phyloP scores from a whole-genome alignment of 176 grass and related monocot species.

The sorghum (Sorghum bicolor) region Sorghum_bicolor_NCBIv3 NC_012873.2:1868001-1868500 shows the following conservation, averaged over 20 bases:
- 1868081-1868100: constrained; percentile 81
- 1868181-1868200: constrained; percentile 77
- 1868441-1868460: constrained; percentile 77
- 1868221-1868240: constrained; percentile 83
- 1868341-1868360: constrained; percentile 42
- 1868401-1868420: constrained; percentile 89
- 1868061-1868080: constrained; percentile 88
- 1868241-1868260: constrained; percentile 34
- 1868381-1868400: constrained; percentile 77
- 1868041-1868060: constrained; percentile 76
- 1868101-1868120: constrained; percentile 86
- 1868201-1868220: constrained; percentile 71
- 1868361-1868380: constrained; percentile 40
- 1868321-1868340: constrained; percentile 41
- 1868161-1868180: constrained; percentile 77
- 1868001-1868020: constrained; percentile 70
- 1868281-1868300: constrained; percentile 72
- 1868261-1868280: constrained; percentile 97
- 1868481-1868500: constrained; percentile 60
- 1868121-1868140: constrained; percentile 79
- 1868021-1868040: constrained; percentile 92
- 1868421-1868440: constrained; percentile 90
- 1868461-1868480: constrained; percentile 75
- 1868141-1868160: constrained; percentile 80
- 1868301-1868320: constrained; percentile 70